Evolutionary conservation across 1,284 basidiomycete genomes (phyloP).

Genomic region (Jaminaea rosea): DNA sequence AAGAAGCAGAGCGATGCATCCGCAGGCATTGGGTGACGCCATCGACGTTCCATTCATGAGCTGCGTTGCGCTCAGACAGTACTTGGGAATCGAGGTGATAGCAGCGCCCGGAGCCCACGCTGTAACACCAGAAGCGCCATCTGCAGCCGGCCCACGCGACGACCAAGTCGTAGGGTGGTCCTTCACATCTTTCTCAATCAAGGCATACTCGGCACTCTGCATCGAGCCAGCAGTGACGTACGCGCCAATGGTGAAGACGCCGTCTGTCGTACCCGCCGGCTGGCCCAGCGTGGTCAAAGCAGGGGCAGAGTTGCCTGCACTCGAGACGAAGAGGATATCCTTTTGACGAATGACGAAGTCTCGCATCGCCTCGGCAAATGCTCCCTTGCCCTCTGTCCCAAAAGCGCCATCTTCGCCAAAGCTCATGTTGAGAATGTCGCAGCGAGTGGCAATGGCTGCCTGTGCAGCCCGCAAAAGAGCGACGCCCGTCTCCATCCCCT

Average conservation of each 20-base stretch:
- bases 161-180: constrained; percentile 47
- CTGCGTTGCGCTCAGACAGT: constrained; percentile 44
- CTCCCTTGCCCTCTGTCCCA: constrained; percentile 43
- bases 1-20: constrained; percentile 42
- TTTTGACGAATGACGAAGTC: constrained; percentile 40
- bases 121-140: constrained; percentile 42
- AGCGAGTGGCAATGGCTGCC: constrained; percentile 43
- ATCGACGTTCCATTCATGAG: constrained; percentile 48
- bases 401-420: constrained; percentile 47
- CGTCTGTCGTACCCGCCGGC: constrained; percentile 44
- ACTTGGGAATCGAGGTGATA: constrained; percentile 46
- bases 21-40: constrained; percentile 46
- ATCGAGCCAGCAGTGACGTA: constrained; percentile 46
- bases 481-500: constrained; percentile 45
- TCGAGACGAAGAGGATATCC: constrained; percentile 41
- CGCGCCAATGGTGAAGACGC: constrained; percentile 45
- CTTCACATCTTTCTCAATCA: constrained; percentile 42
- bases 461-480: constrained; percentile 47
- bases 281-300: constrained; percentile 47
- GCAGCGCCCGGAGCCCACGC: constrained; percentile 48
- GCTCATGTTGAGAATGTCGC: constrained; percentile 47
- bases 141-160: constrained; percentile 44
- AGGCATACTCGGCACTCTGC: constrained; percentile 47
- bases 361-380: constrained; percentile 37
- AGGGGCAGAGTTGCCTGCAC: constrained; percentile 45